Evolutionary conservation across 805 yeast genomes (phyloP), one percentile per base, ranked within the genome.

Genomic region (Saturnispora dispora): DNA sequence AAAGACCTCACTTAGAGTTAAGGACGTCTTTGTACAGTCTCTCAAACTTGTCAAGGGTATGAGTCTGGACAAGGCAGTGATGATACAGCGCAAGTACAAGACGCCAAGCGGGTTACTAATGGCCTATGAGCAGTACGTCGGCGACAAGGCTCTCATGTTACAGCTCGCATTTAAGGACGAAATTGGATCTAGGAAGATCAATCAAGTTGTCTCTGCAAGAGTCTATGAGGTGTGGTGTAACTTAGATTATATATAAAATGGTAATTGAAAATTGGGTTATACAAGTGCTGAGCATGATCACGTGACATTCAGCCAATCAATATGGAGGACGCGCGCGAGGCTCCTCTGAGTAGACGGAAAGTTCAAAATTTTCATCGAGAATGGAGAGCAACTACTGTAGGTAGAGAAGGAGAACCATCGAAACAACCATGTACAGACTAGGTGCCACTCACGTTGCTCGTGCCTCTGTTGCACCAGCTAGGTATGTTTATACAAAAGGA

Each of bases 11-110:
- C 71, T 77, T 60, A 85, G 96, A 0, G 79, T 88, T 0, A 80
- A 79, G 45, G 96, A 91, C 55, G 68, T 88, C 59, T 91, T 81
- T 58, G 68, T 88, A 2, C 72, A 78, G 44, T 81, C 88, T 83
- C 73, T 93, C 22, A 79, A 89, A 84, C 78, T 89, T 3, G 75
- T 85, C 2, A 76, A 78, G 54, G 99, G 98, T 0, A 73, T 93
- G 1, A 80, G 96, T 0, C 67, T 87, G 30, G 97, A 91, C 55
- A 88, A 86, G 62, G 99, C 99, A 0, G 62, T 80, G 9, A 79
- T 79, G 7, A 81, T 93, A 9, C 97, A 90, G 65, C 70, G 71
- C 18, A 63, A 73, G 41, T 93, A 73, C 61, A 79, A 81, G 2
- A 90, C 97, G 0, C 93, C 97, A 0, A 68, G 69, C 35, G 63